These are phyloP conservation scores for Limonomyces culmigenus DNA, from an alignment of 1,284 basidiomycete species.

Conservation along the genomic window DNA sequence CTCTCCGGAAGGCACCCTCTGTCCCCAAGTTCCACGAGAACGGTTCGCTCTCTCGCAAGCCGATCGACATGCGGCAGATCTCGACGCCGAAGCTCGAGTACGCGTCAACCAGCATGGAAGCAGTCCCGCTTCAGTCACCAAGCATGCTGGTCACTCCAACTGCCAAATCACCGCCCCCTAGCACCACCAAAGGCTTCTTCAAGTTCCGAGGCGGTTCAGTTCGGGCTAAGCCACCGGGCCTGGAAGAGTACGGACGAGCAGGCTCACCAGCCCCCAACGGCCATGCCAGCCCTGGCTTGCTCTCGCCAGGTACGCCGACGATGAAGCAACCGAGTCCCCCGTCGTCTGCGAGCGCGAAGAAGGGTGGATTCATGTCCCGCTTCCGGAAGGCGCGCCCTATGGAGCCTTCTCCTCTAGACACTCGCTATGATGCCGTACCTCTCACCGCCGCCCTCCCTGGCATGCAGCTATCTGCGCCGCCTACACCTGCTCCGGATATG, in stretches of 20 bases:
- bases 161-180: no score
- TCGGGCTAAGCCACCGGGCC: slow-evolving; percentile 33
- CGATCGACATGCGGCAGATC: slow-evolving; percentile 54
- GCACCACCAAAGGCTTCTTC: slow-evolving; percentile 39
- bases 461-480: slow-evolving; percentile 4
- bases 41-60: slow-evolving; percentile 22
- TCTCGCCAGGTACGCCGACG: slow-evolving; percentile 12
- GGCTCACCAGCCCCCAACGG: no score
- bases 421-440: slow-evolving; percentile 4
- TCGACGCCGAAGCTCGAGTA: slow-evolving; percentile 58
- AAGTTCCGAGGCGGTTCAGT: slow-evolving; percentile 54
- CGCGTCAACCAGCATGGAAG: slow-evolving; percentile 59
- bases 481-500: not conserved
- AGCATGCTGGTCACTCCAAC: no score
- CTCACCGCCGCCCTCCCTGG: slow-evolving; percentile 9
- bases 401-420: slow-evolving; percentile 13
- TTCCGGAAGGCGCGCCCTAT: slow-evolving; percentile 46
- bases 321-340: slow-evolving; percentile 39
- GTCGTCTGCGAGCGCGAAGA: slow-evolving; percentile 49
- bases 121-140: slow-evolving; percentile 32
- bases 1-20: slow-evolving; percentile 43
- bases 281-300: no score
- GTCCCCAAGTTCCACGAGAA: slow-evolving; percentile 26
- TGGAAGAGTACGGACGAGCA: no score
- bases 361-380: slow-evolving; percentile 65